Base-by-base conservation (phyloP, 495 filamentous ascomycete genomes). In the Lichenothelia convexa region DNA sequence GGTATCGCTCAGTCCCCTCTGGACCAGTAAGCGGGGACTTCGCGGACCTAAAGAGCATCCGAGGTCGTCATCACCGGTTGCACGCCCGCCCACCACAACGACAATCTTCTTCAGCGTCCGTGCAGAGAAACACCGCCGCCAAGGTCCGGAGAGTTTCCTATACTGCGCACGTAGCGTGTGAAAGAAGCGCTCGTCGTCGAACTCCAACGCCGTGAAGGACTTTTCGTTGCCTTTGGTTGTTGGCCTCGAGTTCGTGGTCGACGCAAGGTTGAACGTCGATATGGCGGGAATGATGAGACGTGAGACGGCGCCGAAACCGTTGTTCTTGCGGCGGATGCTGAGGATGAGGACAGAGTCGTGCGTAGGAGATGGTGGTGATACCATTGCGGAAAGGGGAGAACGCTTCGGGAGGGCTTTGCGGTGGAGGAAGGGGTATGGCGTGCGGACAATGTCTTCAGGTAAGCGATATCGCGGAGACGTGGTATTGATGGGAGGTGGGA, bases 401-500 rank as follows among this genome's bases (percentile, higher is more conserved):
- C 26, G 7, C 31, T 21, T 38, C 24, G 7, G 18, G 21, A 43
- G 39, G 30, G 41, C 36, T 27, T 49, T 49, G 36, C 32, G 43
- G 24, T 39, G 36, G 1, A 11, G 16, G 20, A 32, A 41, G 18
- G 48, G 45, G 26, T 44, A 51, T 9, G 48, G 48, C 24, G 48
- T 51, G 4, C 46, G 45, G 9, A 51, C 46, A 5, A 51, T 43
- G 19, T 51, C 35, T 22, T 41, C 30, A 0, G 48, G 48, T 13
- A 48, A 30, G 9, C 36, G 41, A 9, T 34, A 16, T 15, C 36
- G 32, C 4, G 45, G 38, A 11, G 24, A 31, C 8, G 38, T 26
- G 3, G 44, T 46, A 33, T 49, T 38, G 21, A 51, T 49, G 17
- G 48, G 48, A 18, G 46, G 48, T 12, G 48, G 48, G 13, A 42